Evolutionary conservation across 2,329 filamentous ascomycete species (phyloP).

Genomic region (Aspergillus udagawae): DNA sequence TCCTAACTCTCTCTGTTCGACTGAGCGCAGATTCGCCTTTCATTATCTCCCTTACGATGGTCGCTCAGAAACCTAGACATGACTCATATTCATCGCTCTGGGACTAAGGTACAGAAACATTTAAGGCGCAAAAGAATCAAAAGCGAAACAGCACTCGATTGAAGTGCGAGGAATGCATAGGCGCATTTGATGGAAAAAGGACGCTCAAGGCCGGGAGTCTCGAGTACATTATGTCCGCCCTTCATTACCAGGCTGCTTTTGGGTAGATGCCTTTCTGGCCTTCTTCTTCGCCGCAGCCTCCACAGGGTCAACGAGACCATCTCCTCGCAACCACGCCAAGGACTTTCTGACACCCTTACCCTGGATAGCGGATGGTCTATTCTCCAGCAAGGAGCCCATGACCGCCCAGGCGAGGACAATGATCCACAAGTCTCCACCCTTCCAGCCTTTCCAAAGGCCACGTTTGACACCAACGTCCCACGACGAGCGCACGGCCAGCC

Average conservation of each 20-base stretch:
- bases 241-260: constrained; percentile 6
- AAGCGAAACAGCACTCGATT: neutral
- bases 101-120: neutral
- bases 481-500: constrained; percentile 73
- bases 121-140: neutral
- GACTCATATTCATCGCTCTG: neutral
- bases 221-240: neutral
- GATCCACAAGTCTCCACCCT: constrained; percentile 77
- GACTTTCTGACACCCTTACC: constrained; percentile 67
- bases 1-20: no score
- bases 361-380: constrained; percentile 62
- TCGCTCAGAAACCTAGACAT: neutral
- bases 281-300: constrained; percentile 42
- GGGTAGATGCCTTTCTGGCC: constrained; percentile 23
- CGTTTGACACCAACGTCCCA: constrained; percentile 95
- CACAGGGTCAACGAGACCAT: constrained; percentile 69
- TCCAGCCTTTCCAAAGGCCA: constrained; percentile 78
- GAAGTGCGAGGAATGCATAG: neutral
- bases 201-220: neutral
- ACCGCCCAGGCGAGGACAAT: constrained; percentile 76
- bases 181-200: neutral
- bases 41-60: no score
- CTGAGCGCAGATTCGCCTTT: no score
- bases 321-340: constrained; percentile 68
- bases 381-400: constrained; percentile 73